These are phyloP conservation scores for Hanseniaspora pseudoguilliermondii DNA, from an alignment of 805 yeast genomes.

Conservation along the genomic window DNA sequence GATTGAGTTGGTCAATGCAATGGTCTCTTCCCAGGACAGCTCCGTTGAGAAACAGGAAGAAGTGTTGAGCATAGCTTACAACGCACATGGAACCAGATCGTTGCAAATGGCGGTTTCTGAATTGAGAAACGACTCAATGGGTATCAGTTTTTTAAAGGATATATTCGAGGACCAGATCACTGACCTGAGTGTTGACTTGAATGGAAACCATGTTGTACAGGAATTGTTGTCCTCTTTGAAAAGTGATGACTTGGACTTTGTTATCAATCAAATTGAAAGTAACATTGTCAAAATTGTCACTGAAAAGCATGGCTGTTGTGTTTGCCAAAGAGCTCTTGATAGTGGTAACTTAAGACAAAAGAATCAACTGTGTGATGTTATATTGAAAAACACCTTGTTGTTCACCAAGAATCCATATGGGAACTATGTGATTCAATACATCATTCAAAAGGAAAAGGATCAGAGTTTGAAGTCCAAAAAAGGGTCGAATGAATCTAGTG, in stretches of 20 bases:
- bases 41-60: slow-evolving; percentile 38
- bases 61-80: slow-evolving; percentile 47
- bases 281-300: slow-evolving; percentile 75
- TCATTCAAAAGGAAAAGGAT: slow-evolving; percentile 29
- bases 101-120: slow-evolving; percentile 76
- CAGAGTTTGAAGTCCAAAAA: neutral
- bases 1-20: neutral
- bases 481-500: neutral
- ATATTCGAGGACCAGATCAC: slow-evolving; percentile 63
- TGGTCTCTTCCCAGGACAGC: slow-evolving; percentile 20
- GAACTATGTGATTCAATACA: slow-evolving; percentile 92
- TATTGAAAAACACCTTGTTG: slow-evolving; percentile 54
- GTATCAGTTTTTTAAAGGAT: slow-evolving; percentile 48
- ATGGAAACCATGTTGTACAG: slow-evolving; percentile 95
- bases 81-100: slow-evolving; percentile 94
- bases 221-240: slow-evolving; percentile 68
- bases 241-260: slow-evolving; percentile 66
- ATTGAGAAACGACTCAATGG: slow-evolving; percentile 58
- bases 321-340: slow-evolving; percentile 86
- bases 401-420: slow-evolving; percentile 90
- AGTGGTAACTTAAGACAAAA: slow-evolving; percentile 67
- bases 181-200: slow-evolving; percentile 68
- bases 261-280: slow-evolving; percentile 69
- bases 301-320: slow-evolving; percentile 96
- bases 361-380: slow-evolving; percentile 47